Conservation (phyloP, 768 basidiomycete genomes). For the Amyloporia xantha region DNA sequence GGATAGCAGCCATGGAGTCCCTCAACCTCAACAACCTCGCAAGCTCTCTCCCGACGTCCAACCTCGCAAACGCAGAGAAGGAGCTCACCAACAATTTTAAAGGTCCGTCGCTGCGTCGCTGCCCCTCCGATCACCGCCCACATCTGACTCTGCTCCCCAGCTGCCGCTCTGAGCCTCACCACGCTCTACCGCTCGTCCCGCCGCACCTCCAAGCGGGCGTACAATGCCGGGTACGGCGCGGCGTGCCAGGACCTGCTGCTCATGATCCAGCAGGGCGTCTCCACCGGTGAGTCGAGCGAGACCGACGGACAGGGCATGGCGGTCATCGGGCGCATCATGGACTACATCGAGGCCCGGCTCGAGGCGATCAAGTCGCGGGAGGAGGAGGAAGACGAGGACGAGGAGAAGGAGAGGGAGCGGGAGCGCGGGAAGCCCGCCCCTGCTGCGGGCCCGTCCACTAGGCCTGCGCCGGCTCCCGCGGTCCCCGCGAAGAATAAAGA, state of each 20-base stretch:
- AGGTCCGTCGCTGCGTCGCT: constrained; percentile 35
- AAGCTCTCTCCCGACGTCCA: constrained; percentile 62
- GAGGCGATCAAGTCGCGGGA: constrained; percentile 70
- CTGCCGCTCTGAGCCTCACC: constrained; percentile 78
- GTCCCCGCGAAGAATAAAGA: constrained; percentile 13
- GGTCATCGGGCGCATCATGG: constrained; percentile 75
- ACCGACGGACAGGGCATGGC: constrained; percentile 56
- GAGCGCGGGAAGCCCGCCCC: constrained; percentile 34
- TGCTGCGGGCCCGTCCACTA: constrained; percentile 13
- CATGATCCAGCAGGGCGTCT: constrained; percentile 82
- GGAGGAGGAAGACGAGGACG: constrained; percentile 81
- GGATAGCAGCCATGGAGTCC: constrained; percentile 18
- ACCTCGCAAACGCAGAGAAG: constrained; percentile 72
- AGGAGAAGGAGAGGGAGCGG: constrained; percentile 54
- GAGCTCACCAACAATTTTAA: constrained; percentile 78
- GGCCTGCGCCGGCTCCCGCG: neutral
- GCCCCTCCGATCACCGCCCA: constrained; percentile 14
- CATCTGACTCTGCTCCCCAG: constrained; percentile 30
- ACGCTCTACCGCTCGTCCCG: constrained; percentile 78
- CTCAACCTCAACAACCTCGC: constrained; percentile 77
- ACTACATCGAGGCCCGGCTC: constrained; percentile 77
- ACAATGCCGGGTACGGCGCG: constrained; percentile 73
- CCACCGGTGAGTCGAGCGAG: constrained; percentile 41
- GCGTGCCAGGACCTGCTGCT: constrained; percentile 76
- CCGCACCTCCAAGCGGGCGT: constrained; percentile 70